A percentile compares a stretch with the other conserved stretches of the same genome.
phyloP scores from a whole-genome alignment of 2,329 filamentous ascomycete genomes.

The Alternaria sp. region DNA sequence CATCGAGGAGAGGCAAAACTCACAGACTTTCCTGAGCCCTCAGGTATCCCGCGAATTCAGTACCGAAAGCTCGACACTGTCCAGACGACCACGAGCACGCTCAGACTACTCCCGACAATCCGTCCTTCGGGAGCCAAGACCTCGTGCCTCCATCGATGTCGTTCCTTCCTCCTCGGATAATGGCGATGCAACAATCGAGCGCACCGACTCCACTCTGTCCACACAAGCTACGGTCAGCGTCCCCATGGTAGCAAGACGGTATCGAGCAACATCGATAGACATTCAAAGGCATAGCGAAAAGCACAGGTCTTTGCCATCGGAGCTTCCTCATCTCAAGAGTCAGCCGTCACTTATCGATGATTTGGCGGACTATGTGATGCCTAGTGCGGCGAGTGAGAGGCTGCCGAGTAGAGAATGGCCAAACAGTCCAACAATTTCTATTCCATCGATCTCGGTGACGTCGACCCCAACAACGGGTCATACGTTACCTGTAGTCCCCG shows the following conservation, averaged over 20 bases:
- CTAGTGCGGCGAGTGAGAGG: conserved; percentile 12
- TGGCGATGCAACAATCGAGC: conserved; percentile 20
- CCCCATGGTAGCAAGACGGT: conserved; percentile 22
- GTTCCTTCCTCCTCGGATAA: conserved; percentile 12
- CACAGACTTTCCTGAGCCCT: conserved; percentile 9
- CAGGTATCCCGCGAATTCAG: not conserved
- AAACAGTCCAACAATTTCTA: not conserved
- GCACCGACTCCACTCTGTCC: conserved; percentile 24
- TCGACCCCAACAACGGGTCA: conserved; percentile 5
- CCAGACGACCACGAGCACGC: conserved; percentile 2
- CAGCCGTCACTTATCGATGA: conserved; percentile 34
- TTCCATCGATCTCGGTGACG: conserved; percentile 8
- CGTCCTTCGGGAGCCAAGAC: not conserved
- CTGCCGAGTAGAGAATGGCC: conserved; percentile 1
- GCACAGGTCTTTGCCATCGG: conserved; percentile 24
- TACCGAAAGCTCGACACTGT: not conserved
- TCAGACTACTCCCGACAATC: conserved; percentile 1
- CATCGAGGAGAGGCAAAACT: conserved; percentile 14
- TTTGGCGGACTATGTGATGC: conserved; percentile 28
- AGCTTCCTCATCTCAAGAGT: conserved; percentile 24
- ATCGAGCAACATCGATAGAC: conserved; percentile 22
- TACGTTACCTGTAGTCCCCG: not conserved
- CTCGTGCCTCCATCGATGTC: conserved; percentile 5
- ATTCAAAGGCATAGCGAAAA: conserved; percentile 19
- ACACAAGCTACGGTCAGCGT: conserved; percentile 17